Conservation (phyloP, 2,329 filamentous ascomycete genomes). For the Sclerotinia trifoliorum region DNA sequence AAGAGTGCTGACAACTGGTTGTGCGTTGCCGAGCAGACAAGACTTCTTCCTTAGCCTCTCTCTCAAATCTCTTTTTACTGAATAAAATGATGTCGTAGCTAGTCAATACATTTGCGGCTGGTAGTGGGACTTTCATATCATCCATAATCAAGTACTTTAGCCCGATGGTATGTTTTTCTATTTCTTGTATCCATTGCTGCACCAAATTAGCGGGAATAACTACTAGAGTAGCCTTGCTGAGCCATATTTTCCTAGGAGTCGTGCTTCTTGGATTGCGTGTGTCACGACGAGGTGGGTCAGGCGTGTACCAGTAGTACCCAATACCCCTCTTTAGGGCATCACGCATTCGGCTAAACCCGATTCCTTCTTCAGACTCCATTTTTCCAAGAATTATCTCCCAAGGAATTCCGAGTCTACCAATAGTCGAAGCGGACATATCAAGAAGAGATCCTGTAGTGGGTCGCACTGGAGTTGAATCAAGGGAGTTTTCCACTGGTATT, state of each 20-base stretch:
- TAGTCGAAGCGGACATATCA: slow-evolving; percentile 72
- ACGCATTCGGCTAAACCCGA: neutral
- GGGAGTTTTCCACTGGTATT: slow-evolving; percentile 61
- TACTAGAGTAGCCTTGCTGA: slow-evolving; percentile 71
- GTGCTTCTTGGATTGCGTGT: slow-evolving; percentile 43
- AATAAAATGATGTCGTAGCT: slow-evolving; percentile 76
- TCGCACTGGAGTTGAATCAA: slow-evolving; percentile 42
- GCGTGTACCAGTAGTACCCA: slow-evolving; percentile 57
- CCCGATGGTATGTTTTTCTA: slow-evolving; percentile 69
- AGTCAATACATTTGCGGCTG: slow-evolving; percentile 56
- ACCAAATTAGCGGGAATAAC: slow-evolving; percentile 82
- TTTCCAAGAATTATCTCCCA: slow-evolving; percentile 66
- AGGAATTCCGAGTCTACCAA: slow-evolving; percentile 65
- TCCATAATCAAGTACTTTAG: slow-evolving; percentile 66
- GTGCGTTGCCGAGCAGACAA: neutral
- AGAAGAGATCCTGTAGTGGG: slow-evolving; percentile 60
- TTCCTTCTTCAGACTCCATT: slow-evolving; percentile 23
- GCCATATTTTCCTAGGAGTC: slow-evolving; percentile 52
- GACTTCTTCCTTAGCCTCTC: slow-evolving; percentile 45
- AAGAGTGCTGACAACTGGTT: neutral
- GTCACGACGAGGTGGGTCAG: slow-evolving; percentile 44
- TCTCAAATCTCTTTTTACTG: slow-evolving; percentile 70
- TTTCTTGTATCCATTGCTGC: slow-evolving; percentile 80
- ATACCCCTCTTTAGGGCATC: slow-evolving; percentile 56
- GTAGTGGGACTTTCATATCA: slow-evolving; percentile 52